Evolutionary conservation across 257 asterid species (phyloP), one percentile per base, ranked within the genome.

Genomic region (Plectranthus barbatus): DNA sequence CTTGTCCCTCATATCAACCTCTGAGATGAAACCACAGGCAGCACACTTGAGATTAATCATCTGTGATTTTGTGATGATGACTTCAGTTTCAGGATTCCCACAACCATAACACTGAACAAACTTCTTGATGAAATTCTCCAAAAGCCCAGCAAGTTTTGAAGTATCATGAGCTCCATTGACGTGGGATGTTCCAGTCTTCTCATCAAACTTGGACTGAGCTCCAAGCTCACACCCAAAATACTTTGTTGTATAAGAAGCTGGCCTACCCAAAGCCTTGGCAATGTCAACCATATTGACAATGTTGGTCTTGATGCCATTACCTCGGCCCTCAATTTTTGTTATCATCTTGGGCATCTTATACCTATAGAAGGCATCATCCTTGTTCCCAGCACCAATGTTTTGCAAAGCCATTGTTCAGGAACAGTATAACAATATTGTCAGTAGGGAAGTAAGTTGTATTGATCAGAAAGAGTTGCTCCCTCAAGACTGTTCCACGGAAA

Each of bases 321-420:
- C 94, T 68, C 96, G 94, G 7, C 96, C 96, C 74, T 87, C 94
- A 0, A 87, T 87, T 56, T 87, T 87, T 3, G 94, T 87, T 6
- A 87, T 72, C 96, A 87, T 87, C 59, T 39, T 74, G 17, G 96
- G 96, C 96, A 87, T 87, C 86, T 87, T 87, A 29, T 87, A 87
- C 86, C 96, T 76, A 71, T 85, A 87, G 61, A 87, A 87, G 82
- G 96, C 94, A 71, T 87, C 96, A 67, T 87, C 94, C 74, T 85
- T 81, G 91, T 87, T 87, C 56, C 91, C 88, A 18, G 89, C 96
- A 63, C 96, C 96, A 72, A 87, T 87, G 73, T 85, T 87, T 54
- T 69, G 91, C 84, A 87, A 76, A 67, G 94, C 96, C 96, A 87
- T 87, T 76, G 72, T 47, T 51, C 53, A 18, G 56, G 15, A 23